A percentile compares a stretch with the other conserved stretches of the same genome.
These are phyloP conservation scores for Hordeum marinum DNA, from an alignment of 176 grass and related monocot genomes.

Conservation along the genomic window DNA sequence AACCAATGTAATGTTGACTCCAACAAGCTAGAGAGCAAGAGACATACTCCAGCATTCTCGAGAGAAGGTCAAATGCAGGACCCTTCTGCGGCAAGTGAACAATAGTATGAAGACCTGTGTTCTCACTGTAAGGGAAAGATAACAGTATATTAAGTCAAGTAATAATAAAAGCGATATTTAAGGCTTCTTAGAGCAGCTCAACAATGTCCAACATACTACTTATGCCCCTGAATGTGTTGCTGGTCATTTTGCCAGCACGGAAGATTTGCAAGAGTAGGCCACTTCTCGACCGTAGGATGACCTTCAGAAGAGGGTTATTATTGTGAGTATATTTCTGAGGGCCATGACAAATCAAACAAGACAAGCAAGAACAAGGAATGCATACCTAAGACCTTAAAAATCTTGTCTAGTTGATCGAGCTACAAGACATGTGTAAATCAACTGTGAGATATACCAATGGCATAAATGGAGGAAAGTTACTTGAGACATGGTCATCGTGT, in stretches of 20 bases:
- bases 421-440: constrained; percentile 40
- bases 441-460: constrained; percentile 39
- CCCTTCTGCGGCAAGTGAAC: constrained; percentile 74
- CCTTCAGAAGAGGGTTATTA: constrained; percentile 48
- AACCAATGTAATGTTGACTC: constrained; percentile 13
- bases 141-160: background rate
- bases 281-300: constrained; percentile 94
- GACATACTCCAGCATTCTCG: constrained; percentile 95
- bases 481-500: constrained; percentile 9
- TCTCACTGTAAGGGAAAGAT: constrained; percentile 67
- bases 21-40: constrained; percentile 13
- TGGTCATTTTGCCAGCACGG: constrained; percentile 83
- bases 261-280: constrained; percentile 95
- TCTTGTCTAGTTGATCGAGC: constrained; percentile 99
- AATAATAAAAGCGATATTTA: constrained; percentile 6
- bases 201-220: constrained; percentile 66
- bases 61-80: constrained; percentile 91
- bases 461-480: constrained; percentile 11
- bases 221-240: constrained; percentile 83
- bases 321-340: background rate
- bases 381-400: constrained; percentile 99
- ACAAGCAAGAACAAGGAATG: constrained; percentile 12
- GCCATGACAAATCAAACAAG: constrained; percentile 4
- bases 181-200: background rate
- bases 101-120: constrained; percentile 81